Base-by-base conservation (phyloP, 768 basidiomycete species). In the Podaxis sp. region DNA sequence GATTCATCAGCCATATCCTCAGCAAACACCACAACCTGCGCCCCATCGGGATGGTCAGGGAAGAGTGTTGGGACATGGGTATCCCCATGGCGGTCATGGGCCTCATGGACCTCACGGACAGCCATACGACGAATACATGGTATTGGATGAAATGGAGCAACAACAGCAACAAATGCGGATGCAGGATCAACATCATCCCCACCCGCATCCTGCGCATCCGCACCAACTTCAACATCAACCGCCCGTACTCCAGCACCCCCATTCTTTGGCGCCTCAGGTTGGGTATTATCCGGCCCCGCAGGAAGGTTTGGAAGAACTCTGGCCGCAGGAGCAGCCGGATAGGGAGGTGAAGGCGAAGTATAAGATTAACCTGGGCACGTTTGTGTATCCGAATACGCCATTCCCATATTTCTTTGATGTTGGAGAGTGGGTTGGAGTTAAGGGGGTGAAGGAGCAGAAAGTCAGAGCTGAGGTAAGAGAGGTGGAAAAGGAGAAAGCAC, bases 401-500 rank as follows among this genome's bases (percentile, higher is more conserved):
- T 86, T 88, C 71, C 86, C 87, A 19, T 86, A 80, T 70, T 75
- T 75, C 66, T 82, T 82, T 67, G 77, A 78, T 51, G 64, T 75
- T 57, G 77, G 73, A 4, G 66, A 59, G 52, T 61, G 59, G 57
- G 51, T 63, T 37, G 66, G 63, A 13, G 58, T 49, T 52, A 63
- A 55, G 36, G 52, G 53, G 13, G 41, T 58, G 53, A 64, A 66
- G 56, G 66, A 63, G 29, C 62, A 57, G 47, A 64, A 61, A 25
- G 65, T 69, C 38, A 66, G 68, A 36, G 65, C 69, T 62, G 64
- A 66, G 17, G 64, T 66, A 22, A 63, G 51, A 27, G 58, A 66
- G 49, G 65, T 68, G 53, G 65, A 68, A 46, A 64, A 64, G 13
- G 59, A 59, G 37, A 55, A 60, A 36, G 38, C 64, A 49, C 53